Evolutionary conservation across 805 yeast genomes (phyloP), one percentile per base, ranked within the genome.

Genomic region (Starmerella roubikii): DNA sequence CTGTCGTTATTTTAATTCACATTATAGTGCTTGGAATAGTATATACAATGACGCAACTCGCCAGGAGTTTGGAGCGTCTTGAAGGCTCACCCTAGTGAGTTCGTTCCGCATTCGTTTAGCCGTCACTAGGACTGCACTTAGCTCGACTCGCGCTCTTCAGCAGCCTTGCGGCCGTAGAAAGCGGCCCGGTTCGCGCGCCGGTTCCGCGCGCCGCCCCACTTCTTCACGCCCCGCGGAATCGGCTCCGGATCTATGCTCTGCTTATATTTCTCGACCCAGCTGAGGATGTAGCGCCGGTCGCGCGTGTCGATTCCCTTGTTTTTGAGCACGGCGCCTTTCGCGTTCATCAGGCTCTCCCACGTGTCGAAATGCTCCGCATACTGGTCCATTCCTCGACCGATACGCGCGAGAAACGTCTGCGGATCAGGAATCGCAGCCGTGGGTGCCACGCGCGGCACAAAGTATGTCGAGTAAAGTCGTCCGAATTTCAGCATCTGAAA

Each of bases 181-280:
- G 51, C 54, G 5, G 93, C 88, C 15, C 66, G 61, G 48, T 68
- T 69, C 54, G 76, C 78, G 52, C 69, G 73, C 44, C 78, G 71
- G 52, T 74, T 78, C 57, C 94, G 72, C 61, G 85, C 95, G 54
- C 95, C 94, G 20, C 95, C 95, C 61, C 74, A 65, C 51, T 70
- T 68, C 67, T 83, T 83, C 65, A 69, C 76, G n/a, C 86, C 83
- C 45, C 64, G 59, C 49, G 70, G 71, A 47, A 72, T 66, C 52
- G 75, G 80, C 41, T 62, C 52, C 41, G 80, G 61, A 17, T 69
- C 66, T 38, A 66, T 68, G 38, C 76, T 73, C 44, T 71, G 68
- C 51, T 72, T 69, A 52, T 67, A 78, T 50, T 69, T 72, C 53
- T 85, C 76, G 35, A 72, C 67, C 77, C 93, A 85, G 33, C 69